Percentiles rank a stretch among this genome's conserved stretches.
Conservation (phyloP, 2,329 filamentous ascomycete species). For the Aureobasidium namibiae region DNA sequence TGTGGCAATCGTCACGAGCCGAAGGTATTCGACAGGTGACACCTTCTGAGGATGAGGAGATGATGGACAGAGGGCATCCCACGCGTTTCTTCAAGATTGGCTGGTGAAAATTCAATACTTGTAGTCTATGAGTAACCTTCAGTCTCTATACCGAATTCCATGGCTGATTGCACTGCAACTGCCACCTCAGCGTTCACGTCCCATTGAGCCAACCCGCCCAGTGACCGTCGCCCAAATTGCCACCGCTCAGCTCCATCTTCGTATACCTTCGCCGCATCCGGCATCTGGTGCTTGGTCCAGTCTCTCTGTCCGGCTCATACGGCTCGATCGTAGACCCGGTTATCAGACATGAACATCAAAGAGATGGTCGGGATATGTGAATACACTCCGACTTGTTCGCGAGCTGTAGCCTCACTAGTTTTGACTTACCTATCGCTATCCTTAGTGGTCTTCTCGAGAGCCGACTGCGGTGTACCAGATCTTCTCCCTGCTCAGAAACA, state of each 20-base stretch:
- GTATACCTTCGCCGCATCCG: not conserved
- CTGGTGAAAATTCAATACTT: not conserved
- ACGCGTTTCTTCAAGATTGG: not conserved
- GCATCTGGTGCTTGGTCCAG: not conserved
- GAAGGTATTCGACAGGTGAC: not conserved
- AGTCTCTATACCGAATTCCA: not conserved
- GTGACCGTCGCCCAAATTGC: not conserved
- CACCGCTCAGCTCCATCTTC: not conserved
- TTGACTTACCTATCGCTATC: not conserved
- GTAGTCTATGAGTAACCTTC: not conserved
- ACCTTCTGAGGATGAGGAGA: not conserved
- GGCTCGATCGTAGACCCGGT: not conserved
- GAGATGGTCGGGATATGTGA: not conserved
- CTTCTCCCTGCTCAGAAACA: not conserved
- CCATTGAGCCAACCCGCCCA: not conserved
- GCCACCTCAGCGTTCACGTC: not conserved
- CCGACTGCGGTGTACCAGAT: not conserved
- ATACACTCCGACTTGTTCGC: not conserved
- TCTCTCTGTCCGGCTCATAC: not conserved
- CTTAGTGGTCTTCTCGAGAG: not conserved
- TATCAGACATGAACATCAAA: not conserved
- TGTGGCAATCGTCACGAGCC: not conserved
- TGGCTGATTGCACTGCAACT: not conserved
- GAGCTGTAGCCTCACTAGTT: not conserved
- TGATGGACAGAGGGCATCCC: not conserved